Evolutionary conservation across 2,329 filamentous ascomycete species (phyloP).

Genomic region (Dactylellina drechsleri): DNA sequence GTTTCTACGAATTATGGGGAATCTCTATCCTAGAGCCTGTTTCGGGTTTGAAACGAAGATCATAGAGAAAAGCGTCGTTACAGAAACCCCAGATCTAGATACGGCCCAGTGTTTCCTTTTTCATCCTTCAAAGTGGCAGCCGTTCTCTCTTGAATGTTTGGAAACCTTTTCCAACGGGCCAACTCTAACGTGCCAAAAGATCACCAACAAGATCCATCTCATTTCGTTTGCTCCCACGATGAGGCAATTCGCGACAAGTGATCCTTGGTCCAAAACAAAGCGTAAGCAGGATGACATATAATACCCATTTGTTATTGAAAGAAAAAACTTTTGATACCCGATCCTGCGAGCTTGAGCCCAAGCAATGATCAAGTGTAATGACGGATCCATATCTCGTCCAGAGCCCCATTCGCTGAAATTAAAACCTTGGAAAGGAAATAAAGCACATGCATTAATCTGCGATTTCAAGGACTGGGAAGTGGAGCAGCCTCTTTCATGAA

Average conservation of each 20-base stretch:
- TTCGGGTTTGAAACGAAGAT: constrained; percentile 41
- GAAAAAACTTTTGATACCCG: constrained; percentile 33
- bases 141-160: constrained; percentile 19
- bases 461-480: constrained; percentile 38
- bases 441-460: constrained; percentile 36
- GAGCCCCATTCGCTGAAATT: not conserved
- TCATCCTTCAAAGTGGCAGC: constrained; percentile 1
- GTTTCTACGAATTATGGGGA: constrained; percentile 21
- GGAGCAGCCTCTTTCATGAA: constrained; percentile 20
- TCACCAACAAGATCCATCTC: constrained; percentile 30
- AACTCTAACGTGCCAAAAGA: constrained; percentile 19
- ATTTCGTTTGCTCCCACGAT: constrained; percentile 41
- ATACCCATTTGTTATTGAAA: constrained; percentile 35
- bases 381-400: constrained; percentile 20
- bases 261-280: constrained; percentile 37
- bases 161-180: not conserved
- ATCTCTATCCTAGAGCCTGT: constrained; percentile 45
- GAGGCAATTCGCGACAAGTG: constrained; percentile 42
- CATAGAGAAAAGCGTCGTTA: constrained; percentile 29
- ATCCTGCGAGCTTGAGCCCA: constrained; percentile 14
- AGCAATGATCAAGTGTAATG: constrained; percentile 20
- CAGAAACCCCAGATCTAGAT: constrained; percentile 7
- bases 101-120: not conserved
- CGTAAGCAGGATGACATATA: constrained; percentile 15
- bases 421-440: constrained; percentile 9